Evolutionary conservation across 768 basidiomycete genomes (phyloP), one percentile per base, ranked within the genome.

Genomic region (Boletus barrowsii): DNA sequence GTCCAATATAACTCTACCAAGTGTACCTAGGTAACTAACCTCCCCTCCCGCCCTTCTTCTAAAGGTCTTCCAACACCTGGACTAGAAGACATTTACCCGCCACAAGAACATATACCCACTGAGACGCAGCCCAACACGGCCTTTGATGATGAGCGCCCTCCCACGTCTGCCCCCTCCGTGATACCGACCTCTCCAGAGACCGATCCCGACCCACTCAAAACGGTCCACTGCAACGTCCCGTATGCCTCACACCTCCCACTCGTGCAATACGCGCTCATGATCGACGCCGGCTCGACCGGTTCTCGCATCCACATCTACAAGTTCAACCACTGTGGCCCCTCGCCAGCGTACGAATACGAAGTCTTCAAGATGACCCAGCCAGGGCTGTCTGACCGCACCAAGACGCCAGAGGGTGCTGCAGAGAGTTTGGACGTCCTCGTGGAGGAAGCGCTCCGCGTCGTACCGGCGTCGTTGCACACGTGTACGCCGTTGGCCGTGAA

Each of bases 281-380:
- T 98, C 73, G 97, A 99, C 70, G 96, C 97, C 1, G 97, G 97
- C 22, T 98, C 95, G 17, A 97, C 94, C 0, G 97, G 96, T 18
- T 97, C 95, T 0, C 84, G 97, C 17, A 94, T 98, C 65, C 97
- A 99, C 78, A 81, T 98, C 32, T 99, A 98, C 86, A 98, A 97
- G 68, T 98, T 98, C 83, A 80, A 96, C 79, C 86, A 93, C 76
- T 94, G 93, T 75, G 76, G 78, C 0, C 69, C 86, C 0, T 82
- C 88, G 0, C 85, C 93, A 1, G 67, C 76, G 20, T 90, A 90
- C 72, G 96, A 98, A 68, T 94, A 94, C 75, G 97, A 99, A 67
- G 88, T 89, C 8, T 98, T 98, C 80, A 82, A 82, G 65, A 82
- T 84, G 78, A 84, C 79, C 8, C 78, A 88, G 26, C 92, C 91